A percentile compares a stretch with the other conserved stretches of the same genome.
These are phyloP conservation scores for Fusarium zealandicum DNA, from an alignment of 2,329 filamentous ascomycete species.

Conservation along the genomic window DNA sequence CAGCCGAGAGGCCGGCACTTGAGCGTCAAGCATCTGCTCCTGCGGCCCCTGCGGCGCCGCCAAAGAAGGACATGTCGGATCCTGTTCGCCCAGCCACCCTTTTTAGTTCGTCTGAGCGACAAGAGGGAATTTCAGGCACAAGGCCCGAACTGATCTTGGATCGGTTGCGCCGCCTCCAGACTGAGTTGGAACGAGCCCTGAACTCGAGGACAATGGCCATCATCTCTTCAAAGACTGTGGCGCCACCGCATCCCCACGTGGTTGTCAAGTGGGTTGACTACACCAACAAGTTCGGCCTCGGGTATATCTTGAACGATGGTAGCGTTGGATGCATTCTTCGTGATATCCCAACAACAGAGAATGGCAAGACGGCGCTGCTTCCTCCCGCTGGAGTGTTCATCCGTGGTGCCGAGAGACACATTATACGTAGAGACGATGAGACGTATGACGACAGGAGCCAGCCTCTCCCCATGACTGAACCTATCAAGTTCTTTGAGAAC, in stretches of 20 bases:
- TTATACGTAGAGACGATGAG: constrained; percentile 66
- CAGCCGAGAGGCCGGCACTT: constrained; percentile 28
- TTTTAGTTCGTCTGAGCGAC: constrained; percentile 63
- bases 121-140: constrained; percentile 59
- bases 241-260: constrained; percentile 66
- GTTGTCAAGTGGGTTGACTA: constrained; percentile 89
- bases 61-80: constrained; percentile 42
- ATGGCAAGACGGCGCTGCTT: constrained; percentile 58
- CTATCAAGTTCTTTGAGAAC: constrained; percentile 78
- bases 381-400: constrained; percentile 77
- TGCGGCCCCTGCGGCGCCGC: constrained; percentile 31
- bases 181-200: constrained; percentile 67
- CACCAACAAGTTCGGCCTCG: constrained; percentile 84
- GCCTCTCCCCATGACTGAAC: constrained; percentile 67
- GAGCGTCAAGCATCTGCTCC: constrained; percentile 44
- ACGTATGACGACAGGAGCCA: constrained; percentile 65
- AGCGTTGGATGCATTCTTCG: constrained; percentile 76
- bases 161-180: constrained; percentile 63
- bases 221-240: constrained; percentile 60
- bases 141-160: constrained; percentile 65
- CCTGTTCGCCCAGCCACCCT: constrained; percentile 55
- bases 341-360: constrained; percentile 61
- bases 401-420: constrained; percentile 73
- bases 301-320: constrained; percentile 83
- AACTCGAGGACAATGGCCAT: constrained; percentile 70